Base-by-base conservation (phyloP, 192 early-diverging fungal genomes). In the Geranomyces michiganensis region DNA sequence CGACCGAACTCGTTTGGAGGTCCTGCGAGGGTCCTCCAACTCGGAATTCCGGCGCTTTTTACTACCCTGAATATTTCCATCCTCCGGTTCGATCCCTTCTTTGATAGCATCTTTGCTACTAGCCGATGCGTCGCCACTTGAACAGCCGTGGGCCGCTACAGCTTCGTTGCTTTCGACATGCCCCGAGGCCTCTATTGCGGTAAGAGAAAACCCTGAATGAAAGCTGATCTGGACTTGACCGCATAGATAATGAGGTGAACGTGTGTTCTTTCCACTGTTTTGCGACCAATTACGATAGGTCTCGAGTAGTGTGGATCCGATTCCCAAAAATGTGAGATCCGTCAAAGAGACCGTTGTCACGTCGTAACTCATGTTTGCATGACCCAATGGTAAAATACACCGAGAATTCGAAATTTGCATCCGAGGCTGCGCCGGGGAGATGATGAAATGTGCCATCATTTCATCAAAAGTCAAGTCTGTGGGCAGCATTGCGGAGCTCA, bases 1-100 rank as follows among this genome's bases (percentile, higher is more conserved):
- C 26, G 58, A 14, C 10, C 70, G 70, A 0, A 71, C 70, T 13
- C 70, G 70, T 43, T 71, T 71, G 0, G 70, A 71, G 29, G 31
- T 51, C 44, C 58, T 51, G n/a, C 66, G n/a, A 3, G 51, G 32
- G 33, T 68, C 66, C 10, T 68, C 66, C 6, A 29, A 19, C 14
- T 68, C 66, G 15, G 66, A 36, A 3, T 36, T 2, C 26, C 36
- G 24, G 12, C 66, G 48, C 31, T 68, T 68, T 30, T 43, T 68
- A 19, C 15, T 48, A 32, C 6, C 29, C 26, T 33, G 24, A 3
- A 41, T 41, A 41, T 41, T 41, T 3, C 10, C 36, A 41, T 41
- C 36, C 36, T 41, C 36, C 5, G 36, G 3, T 41, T 41, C 36
- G 36, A 41, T 3, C 10, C 3, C 10, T 41, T 41, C 36, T 41